Percentiles rank a stretch among this genome's conserved stretches.
Conservation (phyloP, 257 asterid genomes). For the Anisodus acutangulus region DNA sequence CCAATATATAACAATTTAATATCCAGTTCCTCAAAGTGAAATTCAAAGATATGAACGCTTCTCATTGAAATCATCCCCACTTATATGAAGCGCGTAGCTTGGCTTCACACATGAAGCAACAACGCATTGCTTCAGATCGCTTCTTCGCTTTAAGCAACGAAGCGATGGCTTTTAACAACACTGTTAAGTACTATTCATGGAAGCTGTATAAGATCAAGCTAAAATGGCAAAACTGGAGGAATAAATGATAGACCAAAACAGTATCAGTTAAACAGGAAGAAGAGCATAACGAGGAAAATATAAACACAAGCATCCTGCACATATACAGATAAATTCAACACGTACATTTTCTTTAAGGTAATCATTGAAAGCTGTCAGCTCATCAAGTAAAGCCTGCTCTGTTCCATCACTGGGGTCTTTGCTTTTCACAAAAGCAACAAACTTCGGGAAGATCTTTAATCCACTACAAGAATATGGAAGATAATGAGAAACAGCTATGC, state of each 20-base stretch:
- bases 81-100: not conserved
- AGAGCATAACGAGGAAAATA: not conserved
- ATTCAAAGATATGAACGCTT: not conserved
- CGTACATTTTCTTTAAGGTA: slow-evolving; percentile 81
- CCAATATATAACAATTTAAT: not conserved
- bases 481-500: slow-evolving; percentile 1
- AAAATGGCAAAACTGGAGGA: not conserved
- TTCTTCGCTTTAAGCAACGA: not conserved
- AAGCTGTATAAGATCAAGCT: not conserved
- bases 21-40: not conserved
- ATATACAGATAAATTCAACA: not conserved
- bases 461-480: slow-evolving; percentile 62
- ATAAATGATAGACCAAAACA: not conserved
- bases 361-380: slow-evolving; percentile 70
- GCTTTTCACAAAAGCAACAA: slow-evolving; percentile 92
- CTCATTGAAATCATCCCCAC: not conserved
- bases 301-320: not conserved
- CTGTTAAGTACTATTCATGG: too few relatives aligned
- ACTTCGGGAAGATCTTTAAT: slow-evolving; percentile 82
- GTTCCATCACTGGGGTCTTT: slow-evolving; percentile 84
- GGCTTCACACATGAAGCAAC: not conserved
- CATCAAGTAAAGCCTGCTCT: slow-evolving; percentile 76
- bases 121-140: not conserved
- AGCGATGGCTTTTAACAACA: too few relatives aligned
- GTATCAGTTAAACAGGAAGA: not conserved